Evolutionary conservation across 2,329 filamentous ascomycete genomes (phyloP).

Genomic region (Neodidymelliopsis sp.): DNA sequence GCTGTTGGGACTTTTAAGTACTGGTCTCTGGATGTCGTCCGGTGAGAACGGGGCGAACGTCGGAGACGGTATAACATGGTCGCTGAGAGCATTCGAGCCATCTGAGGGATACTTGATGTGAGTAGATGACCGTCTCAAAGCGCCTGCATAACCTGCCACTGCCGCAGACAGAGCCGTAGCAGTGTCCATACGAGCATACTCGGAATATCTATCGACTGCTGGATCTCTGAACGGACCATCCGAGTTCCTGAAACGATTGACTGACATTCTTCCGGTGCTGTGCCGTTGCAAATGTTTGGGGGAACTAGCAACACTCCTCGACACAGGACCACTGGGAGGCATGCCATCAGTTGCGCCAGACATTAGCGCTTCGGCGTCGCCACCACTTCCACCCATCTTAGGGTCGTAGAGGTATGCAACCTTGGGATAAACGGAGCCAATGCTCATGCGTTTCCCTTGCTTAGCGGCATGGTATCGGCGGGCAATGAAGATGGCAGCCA

Average conservation of each 20-base stretch:
- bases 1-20: constrained; percentile 5
- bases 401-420: constrained; percentile 47
- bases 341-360: constrained; percentile 28
- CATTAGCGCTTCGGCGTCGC: constrained; percentile 35
- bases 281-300: constrained; percentile 2
- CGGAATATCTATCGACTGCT: constrained; percentile 14
- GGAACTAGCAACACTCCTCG: not conserved
- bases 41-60: constrained; percentile 27
- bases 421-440: constrained; percentile 40
- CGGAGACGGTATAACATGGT: constrained; percentile 32
- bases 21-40: constrained; percentile 23
- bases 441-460: constrained; percentile 32
- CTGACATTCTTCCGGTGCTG: constrained; percentile 6
- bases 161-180: constrained; percentile 21
- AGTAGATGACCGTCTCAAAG: constrained; percentile 12
- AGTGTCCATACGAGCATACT: constrained; percentile 14
- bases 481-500: constrained; percentile 43
- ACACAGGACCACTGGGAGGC: not conserved
- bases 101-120: constrained; percentile 8
- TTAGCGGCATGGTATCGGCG: constrained; percentile 38
- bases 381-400: constrained; percentile 20
- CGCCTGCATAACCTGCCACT: constrained; percentile 19
- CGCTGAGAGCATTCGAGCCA: constrained; percentile 20
- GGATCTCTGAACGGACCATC: constrained; percentile 22
- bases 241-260: constrained; percentile 18